These are phyloP conservation scores for Eucalyptus brandiana DNA, from an alignment of 345 rosid species.

Conservation along the genomic window DNA sequence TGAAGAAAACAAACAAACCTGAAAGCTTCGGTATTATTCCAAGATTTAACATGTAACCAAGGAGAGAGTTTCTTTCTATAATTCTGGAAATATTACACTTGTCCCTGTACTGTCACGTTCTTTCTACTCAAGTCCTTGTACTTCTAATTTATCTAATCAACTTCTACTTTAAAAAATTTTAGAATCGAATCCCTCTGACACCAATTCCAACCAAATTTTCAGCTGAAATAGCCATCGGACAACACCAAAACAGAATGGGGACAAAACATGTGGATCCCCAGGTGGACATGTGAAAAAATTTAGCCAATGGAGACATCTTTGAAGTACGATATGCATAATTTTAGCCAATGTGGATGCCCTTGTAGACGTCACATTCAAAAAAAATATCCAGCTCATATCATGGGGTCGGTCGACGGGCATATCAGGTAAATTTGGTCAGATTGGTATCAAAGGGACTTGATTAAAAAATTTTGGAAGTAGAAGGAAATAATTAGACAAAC, in stretches of 20 bases:
- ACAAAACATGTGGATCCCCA: background rate
- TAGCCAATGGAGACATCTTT: background rate
- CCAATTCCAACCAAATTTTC: background rate
- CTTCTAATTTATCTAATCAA: background rate
- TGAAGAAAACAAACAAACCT: background rate
- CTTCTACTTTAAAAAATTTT: background rate
- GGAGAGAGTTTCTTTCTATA: background rate
- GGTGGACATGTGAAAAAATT: background rate
- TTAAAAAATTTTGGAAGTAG: background rate
- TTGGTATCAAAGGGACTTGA: background rate
- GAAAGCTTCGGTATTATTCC: background rate
- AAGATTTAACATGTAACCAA: background rate
- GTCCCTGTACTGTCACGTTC: background rate
- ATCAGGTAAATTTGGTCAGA: background rate
- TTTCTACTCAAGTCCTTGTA: background rate
- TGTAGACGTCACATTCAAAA: background rate
- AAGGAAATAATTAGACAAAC: background rate
- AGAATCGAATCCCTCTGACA: background rate
- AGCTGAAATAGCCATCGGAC: background rate
- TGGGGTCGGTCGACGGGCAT: accelerated
- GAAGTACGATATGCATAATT: background rate
- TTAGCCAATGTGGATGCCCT: background rate
- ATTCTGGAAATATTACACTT: background rate
- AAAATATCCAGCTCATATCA: background rate
- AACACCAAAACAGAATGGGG: background rate